These are phyloP conservation scores for Camillea tinctor DNA, from an alignment of 2,329 filamentous ascomycete species.

Conservation along the genomic window DNA sequence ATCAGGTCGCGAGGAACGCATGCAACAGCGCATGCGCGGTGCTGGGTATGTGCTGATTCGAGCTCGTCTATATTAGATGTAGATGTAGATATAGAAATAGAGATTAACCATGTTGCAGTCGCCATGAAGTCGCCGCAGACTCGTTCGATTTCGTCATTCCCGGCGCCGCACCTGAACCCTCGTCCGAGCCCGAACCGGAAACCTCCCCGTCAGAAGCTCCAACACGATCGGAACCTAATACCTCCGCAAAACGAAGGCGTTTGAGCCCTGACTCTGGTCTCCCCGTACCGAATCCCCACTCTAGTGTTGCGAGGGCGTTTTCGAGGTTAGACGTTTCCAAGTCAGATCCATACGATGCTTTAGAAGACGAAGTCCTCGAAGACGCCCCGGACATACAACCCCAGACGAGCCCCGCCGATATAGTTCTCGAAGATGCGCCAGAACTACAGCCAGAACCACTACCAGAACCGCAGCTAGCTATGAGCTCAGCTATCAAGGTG, in stretches of 20 bases:
- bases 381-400: background rate
- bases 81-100: no score
- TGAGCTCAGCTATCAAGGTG: constrained; percentile 2
- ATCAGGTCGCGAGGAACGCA: constrained; percentile 57
- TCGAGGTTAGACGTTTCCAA: constrained; percentile 17
- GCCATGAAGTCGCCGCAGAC: constrained; percentile 58
- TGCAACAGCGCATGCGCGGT: constrained; percentile 64
- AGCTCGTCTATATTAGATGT: background rate
- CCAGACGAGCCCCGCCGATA: no score
- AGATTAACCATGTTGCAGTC: constrained; percentile 33
- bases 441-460: constrained; percentile 1
- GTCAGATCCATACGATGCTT: constrained; percentile 18
- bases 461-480: constrained; percentile 4
- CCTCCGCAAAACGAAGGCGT: constrained; percentile 47
- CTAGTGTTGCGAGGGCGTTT: constrained; percentile 19
- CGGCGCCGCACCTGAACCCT: constrained; percentile 27
- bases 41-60: constrained; percentile 52
- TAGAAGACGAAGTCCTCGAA: constrained; percentile 16
- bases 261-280: constrained; percentile 27
- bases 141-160: constrained; percentile 56
- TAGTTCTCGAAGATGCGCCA: no score
- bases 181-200: constrained; percentile 22
- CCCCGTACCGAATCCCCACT: constrained; percentile 14
- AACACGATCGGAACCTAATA: constrained; percentile 44
- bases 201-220: constrained; percentile 12